Percentiles rank a stretch among this genome's conserved stretches.
Conservation (phyloP, 345 rosid genomes). For the Lepidium aucheri region DNA sequence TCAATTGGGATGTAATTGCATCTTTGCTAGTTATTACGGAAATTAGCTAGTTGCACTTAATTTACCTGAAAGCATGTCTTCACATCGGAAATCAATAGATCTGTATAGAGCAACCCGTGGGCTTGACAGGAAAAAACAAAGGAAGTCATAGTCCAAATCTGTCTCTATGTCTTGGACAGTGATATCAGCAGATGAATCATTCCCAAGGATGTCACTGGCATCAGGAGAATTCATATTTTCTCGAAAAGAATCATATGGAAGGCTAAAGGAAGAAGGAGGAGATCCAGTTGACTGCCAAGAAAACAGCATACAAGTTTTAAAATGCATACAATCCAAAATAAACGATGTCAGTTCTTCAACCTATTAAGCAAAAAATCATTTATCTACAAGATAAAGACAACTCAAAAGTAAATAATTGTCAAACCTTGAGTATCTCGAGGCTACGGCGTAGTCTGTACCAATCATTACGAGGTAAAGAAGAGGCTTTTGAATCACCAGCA, state of each 20-base stretch:
- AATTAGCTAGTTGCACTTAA: not conserved
- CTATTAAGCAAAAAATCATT: not conserved
- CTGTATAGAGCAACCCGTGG: conserved; percentile 78
- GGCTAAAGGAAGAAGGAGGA: conserved; percentile 72
- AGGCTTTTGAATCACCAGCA: conserved; percentile 71
- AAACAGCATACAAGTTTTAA: conserved; percentile 21
- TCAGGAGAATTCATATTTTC: conserved; percentile 34
- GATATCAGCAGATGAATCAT: conserved; percentile 28
- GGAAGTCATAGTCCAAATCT: conserved; percentile 74
- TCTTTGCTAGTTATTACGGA: not conserved
- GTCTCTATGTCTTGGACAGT: conserved; percentile 34
- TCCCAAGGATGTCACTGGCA: conserved; percentile 19
- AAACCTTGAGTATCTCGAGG: conserved; percentile 92
- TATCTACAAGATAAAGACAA: too few species aligned
- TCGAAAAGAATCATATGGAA: conserved; percentile 75
- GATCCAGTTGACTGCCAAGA: conserved; percentile 71
- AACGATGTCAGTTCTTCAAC: not conserved
- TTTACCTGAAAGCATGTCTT: conserved; percentile 81
- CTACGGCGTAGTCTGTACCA: conserved; percentile 89
- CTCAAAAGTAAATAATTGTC: not conserved
- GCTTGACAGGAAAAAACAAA: conserved; percentile 79
- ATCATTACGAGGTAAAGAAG: conserved; percentile 58
- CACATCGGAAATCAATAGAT: conserved; percentile 79
- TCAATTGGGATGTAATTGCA: not conserved
- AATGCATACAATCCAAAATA: not conserved